Evolutionary conservation across 2,329 filamentous ascomycete genomes (phyloP), one percentile per base, ranked within the genome.

Genomic region (Trichoderma sp.): DNA sequence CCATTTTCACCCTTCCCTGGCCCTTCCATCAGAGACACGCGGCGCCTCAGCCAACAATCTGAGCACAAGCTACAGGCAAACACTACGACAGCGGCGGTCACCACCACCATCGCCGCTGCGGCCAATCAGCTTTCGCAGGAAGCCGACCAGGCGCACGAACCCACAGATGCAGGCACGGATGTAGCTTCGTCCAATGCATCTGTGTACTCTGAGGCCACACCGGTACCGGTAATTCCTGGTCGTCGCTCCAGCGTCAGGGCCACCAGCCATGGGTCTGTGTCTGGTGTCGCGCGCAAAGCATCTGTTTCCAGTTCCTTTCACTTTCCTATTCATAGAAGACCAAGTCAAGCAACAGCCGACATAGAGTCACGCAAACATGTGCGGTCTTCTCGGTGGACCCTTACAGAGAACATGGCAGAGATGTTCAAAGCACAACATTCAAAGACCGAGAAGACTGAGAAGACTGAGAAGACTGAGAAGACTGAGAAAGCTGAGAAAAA

Each of bases 401-500:
- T 90, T 34, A 83, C 87, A 0, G 86, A 88, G 66, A 88, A 88
- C 73, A 82, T 90, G 75, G 83, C 85, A n/a, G 88, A 88, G 34
- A 80, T 89, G 12, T 84, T 91, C 72, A 86, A 82, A 59, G 89
- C 90, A 76, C 83, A 83, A 73, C 84, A 84, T 61, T 82, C 87
- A 68, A 87, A 90, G 73, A n/a, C n/a, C n/a, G n/a, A n/a, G n/a
- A n/a, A n/a, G n/a, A n/a, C n/a, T n/a, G n/a, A n/a, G n/a, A n/a
- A n/a, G n/a, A 88, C 84, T 0, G 86, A 89, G 9, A 47, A 47
- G n/a, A 4, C 84, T 0, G 86, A 89, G 6, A 87, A 90, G 72
- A 87, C 84, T 0, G 86, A 89, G 66, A 88, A 91, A 79, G 87
- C 84, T 0, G 86, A 89, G 66, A 88, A 91, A 79, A 88, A 89